These are phyloP conservation scores for Boletus reticulatus DNA, from an alignment of 768 basidiomycete species.

Conservation along the genomic window DNA sequence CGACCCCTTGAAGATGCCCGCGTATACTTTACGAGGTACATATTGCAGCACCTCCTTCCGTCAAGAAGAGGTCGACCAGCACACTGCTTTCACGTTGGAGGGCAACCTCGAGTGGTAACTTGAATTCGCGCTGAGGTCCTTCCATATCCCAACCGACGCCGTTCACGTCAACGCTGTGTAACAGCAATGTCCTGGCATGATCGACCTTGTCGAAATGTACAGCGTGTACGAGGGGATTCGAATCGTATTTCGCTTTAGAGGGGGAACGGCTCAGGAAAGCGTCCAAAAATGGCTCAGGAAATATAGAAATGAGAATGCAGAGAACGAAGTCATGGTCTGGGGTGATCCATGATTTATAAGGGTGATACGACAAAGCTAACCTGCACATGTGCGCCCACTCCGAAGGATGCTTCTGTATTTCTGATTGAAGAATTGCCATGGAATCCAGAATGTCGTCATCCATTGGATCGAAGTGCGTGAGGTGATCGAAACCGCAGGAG, in stretches of 20 bases:
- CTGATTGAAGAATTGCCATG: neutral
- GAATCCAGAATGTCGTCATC: neutral
- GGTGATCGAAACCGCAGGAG: neutral
- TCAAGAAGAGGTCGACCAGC: neutral
- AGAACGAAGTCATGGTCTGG: neutral
- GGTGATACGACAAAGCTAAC: neutral
- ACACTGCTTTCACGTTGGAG: neutral
- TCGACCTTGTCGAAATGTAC: neutral
- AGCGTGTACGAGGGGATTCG: conserved; percentile 12
- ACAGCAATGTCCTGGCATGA: neutral
- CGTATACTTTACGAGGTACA: too few relatives aligned
- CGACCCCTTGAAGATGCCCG: too few relatives aligned
- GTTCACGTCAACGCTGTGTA: neutral
- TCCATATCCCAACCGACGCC: neutral
- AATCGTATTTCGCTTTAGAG: neutral
- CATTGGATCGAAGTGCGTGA: neutral
- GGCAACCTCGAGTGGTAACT: neutral
- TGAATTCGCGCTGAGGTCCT: neutral
- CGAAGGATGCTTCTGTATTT: neutral
- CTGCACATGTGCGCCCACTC: neutral
- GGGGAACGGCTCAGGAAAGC: neutral
- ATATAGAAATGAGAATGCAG: conserved; percentile 6
- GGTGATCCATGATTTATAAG: neutral
- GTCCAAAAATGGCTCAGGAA: conserved; percentile 1
- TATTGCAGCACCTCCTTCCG: too few relatives aligned